phyloP scores from a whole-genome alignment of 2,329 filamentous ascomycete species.

The Fusarium zealandicum region DNA sequence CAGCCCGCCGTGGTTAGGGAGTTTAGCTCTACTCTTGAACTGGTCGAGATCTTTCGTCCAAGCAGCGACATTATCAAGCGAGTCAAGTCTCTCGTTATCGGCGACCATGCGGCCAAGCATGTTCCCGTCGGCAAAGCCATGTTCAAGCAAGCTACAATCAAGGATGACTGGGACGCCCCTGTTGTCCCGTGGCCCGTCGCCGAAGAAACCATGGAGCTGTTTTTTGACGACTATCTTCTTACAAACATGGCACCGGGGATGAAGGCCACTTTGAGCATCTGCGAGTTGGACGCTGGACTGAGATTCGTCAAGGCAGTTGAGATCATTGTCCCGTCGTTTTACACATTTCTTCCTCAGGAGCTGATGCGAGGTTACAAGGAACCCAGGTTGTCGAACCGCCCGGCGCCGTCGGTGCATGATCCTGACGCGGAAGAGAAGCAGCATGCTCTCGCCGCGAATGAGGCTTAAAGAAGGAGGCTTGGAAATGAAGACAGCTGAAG shows the following conservation, averaged over 20 bases:
- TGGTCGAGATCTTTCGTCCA: conserved; percentile 60
- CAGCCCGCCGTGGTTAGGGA: conserved; percentile 50
- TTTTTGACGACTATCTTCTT: conserved; percentile 68
- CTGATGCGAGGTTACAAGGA: conserved; percentile 72
- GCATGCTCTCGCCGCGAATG: conserved; percentile 27
- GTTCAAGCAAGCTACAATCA: conserved; percentile 55
- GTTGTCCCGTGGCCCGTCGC: conserved; percentile 15
- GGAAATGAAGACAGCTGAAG: background rate
- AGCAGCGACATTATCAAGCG: conserved; percentile 50
- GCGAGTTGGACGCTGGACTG: conserved; percentile 67
- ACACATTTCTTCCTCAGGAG: conserved; percentile 71
- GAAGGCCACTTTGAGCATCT: conserved; percentile 65
- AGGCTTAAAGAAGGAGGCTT: conserved; percentile 7
- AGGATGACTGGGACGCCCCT: conserved; percentile 55
- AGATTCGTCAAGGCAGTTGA: conserved; percentile 68
- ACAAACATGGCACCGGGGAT: conserved; percentile 67
- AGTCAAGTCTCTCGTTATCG: conserved; percentile 53
- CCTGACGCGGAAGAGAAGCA: conserved; percentile 42
- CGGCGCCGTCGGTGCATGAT: conserved; percentile 54
- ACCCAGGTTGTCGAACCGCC: conserved; percentile 55
- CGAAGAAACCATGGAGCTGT: conserved; percentile 55
- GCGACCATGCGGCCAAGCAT: conserved; percentile 44
- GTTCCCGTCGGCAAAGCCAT: conserved; percentile 55
- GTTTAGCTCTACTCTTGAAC: conserved; percentile 66
- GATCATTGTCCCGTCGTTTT: conserved; percentile 66